phyloP scores from a whole-genome alignment of 2,329 filamentous ascomycete species.

The Sporothrix curviconia region DNA sequence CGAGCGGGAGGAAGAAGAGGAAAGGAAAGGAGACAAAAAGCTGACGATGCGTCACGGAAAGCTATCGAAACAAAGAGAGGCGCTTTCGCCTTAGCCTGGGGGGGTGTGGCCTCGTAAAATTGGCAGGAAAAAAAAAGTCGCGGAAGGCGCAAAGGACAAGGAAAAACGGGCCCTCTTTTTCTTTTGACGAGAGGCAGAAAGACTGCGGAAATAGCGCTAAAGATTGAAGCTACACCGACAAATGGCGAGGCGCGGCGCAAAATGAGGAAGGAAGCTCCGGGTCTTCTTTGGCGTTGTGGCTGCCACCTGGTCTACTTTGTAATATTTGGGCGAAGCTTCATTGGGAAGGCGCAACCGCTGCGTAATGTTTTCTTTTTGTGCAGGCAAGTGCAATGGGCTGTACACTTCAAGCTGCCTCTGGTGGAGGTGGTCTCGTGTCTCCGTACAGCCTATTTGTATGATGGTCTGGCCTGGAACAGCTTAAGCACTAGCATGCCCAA shows the following conservation, averaged over 20 bases:
- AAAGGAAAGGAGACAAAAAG: not conserved
- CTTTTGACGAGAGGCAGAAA: not conserved
- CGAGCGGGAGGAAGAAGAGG: not conserved
- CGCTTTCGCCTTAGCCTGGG: conserved; percentile 4
- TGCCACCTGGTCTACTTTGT: too few species aligned
- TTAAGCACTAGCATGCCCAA: not conserved
- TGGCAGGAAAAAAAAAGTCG: conserved; percentile 4
- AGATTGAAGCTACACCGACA: not conserved
- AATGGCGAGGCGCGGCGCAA: not conserved
- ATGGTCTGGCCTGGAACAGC: not conserved
- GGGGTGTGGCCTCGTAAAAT: not conserved
- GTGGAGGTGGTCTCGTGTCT: not conserved
- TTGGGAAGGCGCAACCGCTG: too few species aligned
- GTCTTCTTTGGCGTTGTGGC: too few species aligned
- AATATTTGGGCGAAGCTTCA: too few species aligned
- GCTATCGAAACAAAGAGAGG: conserved; percentile 12
- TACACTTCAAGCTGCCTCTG: not conserved
- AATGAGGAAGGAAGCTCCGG: not conserved
- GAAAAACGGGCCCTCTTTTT: not conserved
- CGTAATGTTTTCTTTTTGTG: too few species aligned
- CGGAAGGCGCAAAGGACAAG: conserved; percentile 7
- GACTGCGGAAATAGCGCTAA: conserved; percentile 3
- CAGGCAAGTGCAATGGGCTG: too few species aligned
- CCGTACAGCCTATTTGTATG: not conserved
- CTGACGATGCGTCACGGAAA: conserved; percentile 11